Percentiles rank a stretch among this genome's conserved stretches.
Evolutionary conservation across 805 yeast genomes (phyloP).

Genomic region (Spathaspora passalidarum): DNA sequence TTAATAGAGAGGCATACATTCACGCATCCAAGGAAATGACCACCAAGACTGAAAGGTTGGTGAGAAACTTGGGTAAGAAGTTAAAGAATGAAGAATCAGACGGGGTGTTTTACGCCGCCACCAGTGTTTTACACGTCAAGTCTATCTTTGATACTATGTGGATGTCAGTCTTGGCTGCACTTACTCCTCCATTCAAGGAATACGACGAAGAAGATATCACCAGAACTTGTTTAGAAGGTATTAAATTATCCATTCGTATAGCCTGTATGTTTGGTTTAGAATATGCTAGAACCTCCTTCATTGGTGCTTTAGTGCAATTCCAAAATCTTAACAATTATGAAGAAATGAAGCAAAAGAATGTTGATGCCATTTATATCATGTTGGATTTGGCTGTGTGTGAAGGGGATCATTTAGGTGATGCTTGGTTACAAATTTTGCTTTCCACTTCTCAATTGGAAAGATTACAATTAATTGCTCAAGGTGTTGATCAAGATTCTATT

Average conservation of each 20-base stretch:
- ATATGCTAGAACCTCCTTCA: constrained; percentile 83
- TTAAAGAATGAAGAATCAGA: constrained; percentile 37
- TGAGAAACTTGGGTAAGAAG: constrained; percentile 58
- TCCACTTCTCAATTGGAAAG: constrained; percentile 90
- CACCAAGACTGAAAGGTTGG: constrained; percentile 79
- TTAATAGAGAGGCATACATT: constrained; percentile 76
- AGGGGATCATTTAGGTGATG: constrained; percentile 64
- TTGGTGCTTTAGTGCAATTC: constrained; percentile 86
- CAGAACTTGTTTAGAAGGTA: constrained; percentile 75
- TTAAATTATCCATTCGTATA: constrained; percentile 76
- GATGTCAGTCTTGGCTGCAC: constrained; percentile 96
- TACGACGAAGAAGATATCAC: constrained; percentile 73
- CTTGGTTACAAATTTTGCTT: constrained; percentile 83
- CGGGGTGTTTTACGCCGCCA: constrained; percentile 70
- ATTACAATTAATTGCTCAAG: constrained; percentile 81
- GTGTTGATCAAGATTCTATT: constrained; percentile 75
- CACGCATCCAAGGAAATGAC: constrained; percentile 93
- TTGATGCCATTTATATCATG: constrained; percentile 72
- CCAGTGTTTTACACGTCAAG: constrained; percentile 84
- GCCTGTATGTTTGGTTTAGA: constrained; percentile 81
- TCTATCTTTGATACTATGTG: constrained; percentile 92
- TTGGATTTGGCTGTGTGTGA: constrained; percentile 75
- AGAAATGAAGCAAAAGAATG: constrained; percentile 75
- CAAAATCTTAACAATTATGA: constrained; percentile 75
- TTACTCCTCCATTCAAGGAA: constrained; percentile 91